Evolutionary conservation across 768 basidiomycete genomes (phyloP).

Genomic region (Phlebiopsis gigantea): DNA sequence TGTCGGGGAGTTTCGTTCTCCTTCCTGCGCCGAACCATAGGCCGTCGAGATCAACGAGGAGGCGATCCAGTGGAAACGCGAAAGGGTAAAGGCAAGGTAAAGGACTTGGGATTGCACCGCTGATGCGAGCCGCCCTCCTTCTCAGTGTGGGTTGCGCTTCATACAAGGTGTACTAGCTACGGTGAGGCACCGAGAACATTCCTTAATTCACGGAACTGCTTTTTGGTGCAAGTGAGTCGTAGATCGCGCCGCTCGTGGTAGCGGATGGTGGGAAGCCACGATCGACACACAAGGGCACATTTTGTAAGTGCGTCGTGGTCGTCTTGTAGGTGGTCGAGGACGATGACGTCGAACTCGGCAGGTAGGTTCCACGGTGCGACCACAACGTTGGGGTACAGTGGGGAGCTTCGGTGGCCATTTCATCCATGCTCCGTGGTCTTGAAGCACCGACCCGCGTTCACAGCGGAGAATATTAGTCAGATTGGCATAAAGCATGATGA

Average conservation of each 20-base stretch:
- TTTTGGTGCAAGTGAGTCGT: neutral
- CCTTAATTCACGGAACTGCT: neutral
- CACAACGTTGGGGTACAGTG: too few relatives aligned
- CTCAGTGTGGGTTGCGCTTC: neutral
- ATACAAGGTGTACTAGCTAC: slow-evolving; percentile 1
- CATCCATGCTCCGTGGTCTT: too few relatives aligned
- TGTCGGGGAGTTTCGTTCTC: neutral
- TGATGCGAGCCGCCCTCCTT: slow-evolving; percentile 5
- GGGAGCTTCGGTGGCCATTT: too few relatives aligned
- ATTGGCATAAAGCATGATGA: too few relatives aligned
- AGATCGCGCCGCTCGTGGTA: slow-evolving; percentile 9
- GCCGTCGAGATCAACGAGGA: slow-evolving; percentile 8
- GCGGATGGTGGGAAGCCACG: slow-evolving; percentile 8
- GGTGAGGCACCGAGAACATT: neutral
- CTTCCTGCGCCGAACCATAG: slow-evolving; percentile 11
- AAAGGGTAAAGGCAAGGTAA: slow-evolving; percentile 4
- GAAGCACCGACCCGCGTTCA: too few relatives aligned
- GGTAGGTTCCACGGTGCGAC: slow-evolving; percentile 5
- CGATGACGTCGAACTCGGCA: slow-evolving; percentile 6
- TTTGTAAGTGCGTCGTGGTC: neutral
- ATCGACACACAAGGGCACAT: slow-evolving; percentile 3
- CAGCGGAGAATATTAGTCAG: too few relatives aligned
- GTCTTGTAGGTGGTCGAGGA: slow-evolving; percentile 10
- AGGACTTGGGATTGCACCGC: slow-evolving; percentile 6
- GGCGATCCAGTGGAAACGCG: slow-evolving; percentile 1